Evolutionary conservation across 2,329 filamentous ascomycete genomes (phyloP), one percentile per base, ranked within the genome.

Genomic region (Dactylellina sp.): DNA sequence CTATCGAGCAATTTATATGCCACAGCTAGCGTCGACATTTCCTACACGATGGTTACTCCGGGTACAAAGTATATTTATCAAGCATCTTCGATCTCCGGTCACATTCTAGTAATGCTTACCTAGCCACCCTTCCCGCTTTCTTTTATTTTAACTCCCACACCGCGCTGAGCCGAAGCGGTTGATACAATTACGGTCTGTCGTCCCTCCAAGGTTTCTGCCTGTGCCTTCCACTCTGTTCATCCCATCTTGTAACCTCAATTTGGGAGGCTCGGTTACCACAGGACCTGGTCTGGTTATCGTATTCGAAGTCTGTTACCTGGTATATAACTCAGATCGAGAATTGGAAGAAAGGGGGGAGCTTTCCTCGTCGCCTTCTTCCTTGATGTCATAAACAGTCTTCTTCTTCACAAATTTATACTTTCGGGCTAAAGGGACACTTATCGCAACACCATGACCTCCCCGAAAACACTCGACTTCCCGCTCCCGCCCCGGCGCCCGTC

Each of bases 381-480:
- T 68, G 53, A 68, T 68, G 63, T 68, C 46, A 53, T 52, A 68
- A 37, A 59, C 42, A 22, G n/a, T 65, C 37, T 22, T 1, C 32
- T n/a, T 52, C 62, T 66, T 59, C 63, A 53, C 53, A 68, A 32
- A 4, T 52, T 35, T 42, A 16, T 22, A 37, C 22, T 37, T 16
- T n/a, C 62, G 35, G 28, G 28, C 28, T 5, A 32, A 32, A 32
- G 28, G 28, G 28, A 32, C 28, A 5, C 28, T 28, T 7, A 52
- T 2, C 44, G 50, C 37, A 37, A 55, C 47, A 37, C 37, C 52
- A 74, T 74, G 70, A 57, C 61, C 14, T 74, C 70, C 16, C 70
- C 70, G 16, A 65, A 64, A 57, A 74, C 70, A 7, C 60, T 74
- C 42, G 70, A 74, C 35, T 74, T 74, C 42, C 70, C 70, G 22